phyloP scores from a whole-genome alignment of 306 rosid genomes.

The Leucaena leucocephala region DNA sequence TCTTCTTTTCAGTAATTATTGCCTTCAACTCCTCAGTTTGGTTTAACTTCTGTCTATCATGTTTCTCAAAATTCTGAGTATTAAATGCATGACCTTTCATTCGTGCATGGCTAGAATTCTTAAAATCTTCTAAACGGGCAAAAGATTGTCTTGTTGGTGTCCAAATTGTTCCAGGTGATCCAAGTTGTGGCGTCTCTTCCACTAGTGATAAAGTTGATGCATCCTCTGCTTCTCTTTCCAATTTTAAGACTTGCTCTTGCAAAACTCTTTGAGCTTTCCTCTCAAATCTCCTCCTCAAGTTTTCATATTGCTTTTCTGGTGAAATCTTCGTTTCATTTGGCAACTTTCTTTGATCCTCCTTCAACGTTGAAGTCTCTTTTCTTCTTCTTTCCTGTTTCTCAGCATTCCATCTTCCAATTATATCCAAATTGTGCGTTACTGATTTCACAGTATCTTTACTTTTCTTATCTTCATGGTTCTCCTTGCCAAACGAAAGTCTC shows the following conservation, averaged over 20 bases:
- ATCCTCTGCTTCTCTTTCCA: conserved; percentile 40
- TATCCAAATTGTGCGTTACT: conserved; percentile 38
- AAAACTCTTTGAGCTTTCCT: conserved; percentile 44
- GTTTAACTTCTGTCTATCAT: conserved; percentile 39
- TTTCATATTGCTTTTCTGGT: conserved; percentile 40
- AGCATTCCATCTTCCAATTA: conserved; percentile 36
- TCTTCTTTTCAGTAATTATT: conserved; percentile 48
- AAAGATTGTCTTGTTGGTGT: conserved; percentile 47
- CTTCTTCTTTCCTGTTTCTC: conserved; percentile 44
- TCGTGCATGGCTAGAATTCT: conserved; percentile 44
- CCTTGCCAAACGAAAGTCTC: conserved; percentile 82
- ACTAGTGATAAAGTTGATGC: conserved; percentile 39
- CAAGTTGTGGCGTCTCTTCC: conserved; percentile 40
- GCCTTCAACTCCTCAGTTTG: conserved; percentile 51
- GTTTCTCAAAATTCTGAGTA: conserved; percentile 24
- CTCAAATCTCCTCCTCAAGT: conserved; percentile 47
- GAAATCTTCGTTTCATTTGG: conserved; percentile 39
- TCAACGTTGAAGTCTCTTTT: conserved; percentile 40
- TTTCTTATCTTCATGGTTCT: conserved; percentile 45
- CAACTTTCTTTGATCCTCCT: conserved; percentile 35
- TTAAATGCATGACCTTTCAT: conserved; percentile 33
- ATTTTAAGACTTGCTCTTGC: conserved; percentile 50
- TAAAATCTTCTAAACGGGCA: conserved; percentile 36
- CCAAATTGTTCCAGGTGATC: conserved; percentile 45
- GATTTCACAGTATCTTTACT: conserved; percentile 41